A percentile compares a stretch with the other conserved stretches of the same genome.
These are phyloP conservation scores for Microsporum canis DNA, from an alignment of 2,329 filamentous ascomycete species.

Conservation along the genomic window DNA sequence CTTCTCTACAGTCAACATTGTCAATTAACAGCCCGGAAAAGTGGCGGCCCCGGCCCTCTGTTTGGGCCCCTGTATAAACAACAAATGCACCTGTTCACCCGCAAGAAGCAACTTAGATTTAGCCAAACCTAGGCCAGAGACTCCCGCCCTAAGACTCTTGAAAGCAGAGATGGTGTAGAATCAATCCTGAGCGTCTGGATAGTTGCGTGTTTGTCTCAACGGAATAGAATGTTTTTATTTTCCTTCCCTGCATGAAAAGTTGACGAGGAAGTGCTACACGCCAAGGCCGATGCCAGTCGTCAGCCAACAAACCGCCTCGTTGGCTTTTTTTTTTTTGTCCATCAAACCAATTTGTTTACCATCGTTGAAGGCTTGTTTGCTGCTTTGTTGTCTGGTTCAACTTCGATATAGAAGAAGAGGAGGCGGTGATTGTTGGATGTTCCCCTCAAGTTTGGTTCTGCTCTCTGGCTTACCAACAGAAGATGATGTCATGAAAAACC, in stretches of 20 bases:
- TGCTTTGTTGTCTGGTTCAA: no score
- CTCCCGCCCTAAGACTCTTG: not conserved
- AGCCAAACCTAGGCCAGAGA: not conserved
- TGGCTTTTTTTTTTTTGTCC: not conserved
- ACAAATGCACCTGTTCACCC: not conserved
- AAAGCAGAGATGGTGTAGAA: not conserved
- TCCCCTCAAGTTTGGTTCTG: not conserved
- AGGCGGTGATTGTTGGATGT: not conserved
- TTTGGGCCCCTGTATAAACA: constrained; percentile 1
- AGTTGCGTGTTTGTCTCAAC: not conserved
- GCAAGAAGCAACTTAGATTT: not conserved
- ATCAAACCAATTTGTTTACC: no score
- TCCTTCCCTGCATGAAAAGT: not conserved
- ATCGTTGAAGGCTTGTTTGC: no score
- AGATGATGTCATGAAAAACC: not conserved
- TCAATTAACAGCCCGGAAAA: constrained; percentile 8
- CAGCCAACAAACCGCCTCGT: not conserved
- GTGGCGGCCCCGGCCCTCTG: constrained; percentile 2
- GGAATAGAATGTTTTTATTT: not conserved
- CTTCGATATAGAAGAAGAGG: no score
- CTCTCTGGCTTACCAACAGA: not conserved
- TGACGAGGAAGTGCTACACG: not conserved
- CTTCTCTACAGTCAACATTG: constrained; percentile 45
- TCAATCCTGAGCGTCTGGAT: not conserved
- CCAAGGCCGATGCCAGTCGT: not conserved